phyloP scores from a whole-genome alignment of 2,329 filamentous ascomycete genomes.

The Cordyceps fumosorosea region DNA sequence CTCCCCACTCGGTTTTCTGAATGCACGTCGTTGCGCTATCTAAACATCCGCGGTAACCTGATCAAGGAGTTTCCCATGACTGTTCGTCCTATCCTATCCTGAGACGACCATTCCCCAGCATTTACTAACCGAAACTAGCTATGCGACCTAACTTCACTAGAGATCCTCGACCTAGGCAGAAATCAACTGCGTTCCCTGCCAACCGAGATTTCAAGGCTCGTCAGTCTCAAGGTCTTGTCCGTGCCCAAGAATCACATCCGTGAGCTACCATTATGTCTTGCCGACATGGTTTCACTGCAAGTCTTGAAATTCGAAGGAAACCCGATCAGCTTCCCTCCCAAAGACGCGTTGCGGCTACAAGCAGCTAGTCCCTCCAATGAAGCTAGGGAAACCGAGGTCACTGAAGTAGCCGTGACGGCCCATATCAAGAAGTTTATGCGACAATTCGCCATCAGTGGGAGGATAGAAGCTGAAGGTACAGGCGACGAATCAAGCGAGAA shows the following conservation, averaged over 20 bases:
- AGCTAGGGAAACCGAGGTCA: conserved; percentile 54
- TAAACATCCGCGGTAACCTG: conserved; percentile 72
- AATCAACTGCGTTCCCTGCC: conserved; percentile 78
- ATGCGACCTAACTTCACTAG: conserved; percentile 76
- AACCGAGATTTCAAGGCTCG: conserved; percentile 70
- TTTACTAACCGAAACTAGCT: conserved; percentile 48
- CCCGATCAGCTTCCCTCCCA: conserved; percentile 72
- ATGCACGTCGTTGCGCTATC: conserved; percentile 70
- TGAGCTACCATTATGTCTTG: conserved; percentile 74
- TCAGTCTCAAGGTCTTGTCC: conserved; percentile 82
- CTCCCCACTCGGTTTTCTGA: conserved; percentile 67
- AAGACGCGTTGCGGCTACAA: conserved; percentile 57
- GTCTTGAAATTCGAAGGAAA: conserved; percentile 89
- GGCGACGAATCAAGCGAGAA: conserved; percentile 64
- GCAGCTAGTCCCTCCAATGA: conserved; percentile 50
- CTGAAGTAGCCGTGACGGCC: conserved; percentile 52
- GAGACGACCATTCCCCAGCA: not conserved
- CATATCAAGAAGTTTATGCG: conserved; percentile 57
- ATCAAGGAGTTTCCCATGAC: conserved; percentile 56
- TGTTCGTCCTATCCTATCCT: conserved; percentile 31
- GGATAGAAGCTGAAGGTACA: conserved; percentile 48
- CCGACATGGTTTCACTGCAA: conserved; percentile 83
- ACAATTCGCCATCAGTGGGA: conserved; percentile 44
- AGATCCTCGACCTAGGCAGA: conserved; percentile 86
- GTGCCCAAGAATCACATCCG: conserved; percentile 82